Conservation (phyloP, 2,329 filamentous ascomycete species). For the Camillea tinctor region DNA sequence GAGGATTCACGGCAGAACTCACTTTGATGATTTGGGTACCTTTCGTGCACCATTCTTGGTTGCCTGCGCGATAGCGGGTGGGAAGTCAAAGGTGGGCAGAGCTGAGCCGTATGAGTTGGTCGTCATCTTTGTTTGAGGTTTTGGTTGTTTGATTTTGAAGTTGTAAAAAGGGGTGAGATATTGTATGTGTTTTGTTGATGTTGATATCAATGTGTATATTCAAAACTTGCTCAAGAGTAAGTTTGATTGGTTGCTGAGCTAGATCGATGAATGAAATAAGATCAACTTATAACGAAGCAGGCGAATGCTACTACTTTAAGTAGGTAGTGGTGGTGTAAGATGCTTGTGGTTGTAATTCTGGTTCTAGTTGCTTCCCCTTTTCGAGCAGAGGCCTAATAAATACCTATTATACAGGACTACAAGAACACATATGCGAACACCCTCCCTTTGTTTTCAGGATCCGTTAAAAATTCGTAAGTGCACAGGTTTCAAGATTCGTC, state of each 20-base stretch:
- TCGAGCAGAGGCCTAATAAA: not conserved
- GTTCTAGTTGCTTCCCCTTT: not conserved
- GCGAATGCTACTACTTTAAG: no score
- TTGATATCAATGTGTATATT: no score
- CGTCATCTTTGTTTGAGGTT: constrained; percentile 11
- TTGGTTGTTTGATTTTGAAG: not conserved
- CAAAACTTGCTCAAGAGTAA: no score
- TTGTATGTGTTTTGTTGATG: no score
- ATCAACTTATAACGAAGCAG: no score
- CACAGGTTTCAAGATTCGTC: not conserved
- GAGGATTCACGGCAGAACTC: no score
- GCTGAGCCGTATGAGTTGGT: constrained; percentile 14
- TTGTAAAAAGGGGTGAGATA: no score
- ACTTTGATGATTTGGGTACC: constrained; percentile 1
- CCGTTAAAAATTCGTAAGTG: not conserved
- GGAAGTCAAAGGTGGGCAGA: constrained; percentile 7
- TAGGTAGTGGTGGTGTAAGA: no score
- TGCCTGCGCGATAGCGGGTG: constrained; percentile 2
- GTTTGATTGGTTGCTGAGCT: no score
- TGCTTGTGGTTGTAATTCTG: not conserved
- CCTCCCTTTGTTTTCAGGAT: no score
- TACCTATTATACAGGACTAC: not conserved
- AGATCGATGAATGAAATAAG: no score
- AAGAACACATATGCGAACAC: not conserved
- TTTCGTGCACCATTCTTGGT: not conserved